Evolutionary conservation across 345 rosid genomes (phyloP), one percentile per base, ranked within the genome.

Genomic region (Ceriops zippeliana): DNA sequence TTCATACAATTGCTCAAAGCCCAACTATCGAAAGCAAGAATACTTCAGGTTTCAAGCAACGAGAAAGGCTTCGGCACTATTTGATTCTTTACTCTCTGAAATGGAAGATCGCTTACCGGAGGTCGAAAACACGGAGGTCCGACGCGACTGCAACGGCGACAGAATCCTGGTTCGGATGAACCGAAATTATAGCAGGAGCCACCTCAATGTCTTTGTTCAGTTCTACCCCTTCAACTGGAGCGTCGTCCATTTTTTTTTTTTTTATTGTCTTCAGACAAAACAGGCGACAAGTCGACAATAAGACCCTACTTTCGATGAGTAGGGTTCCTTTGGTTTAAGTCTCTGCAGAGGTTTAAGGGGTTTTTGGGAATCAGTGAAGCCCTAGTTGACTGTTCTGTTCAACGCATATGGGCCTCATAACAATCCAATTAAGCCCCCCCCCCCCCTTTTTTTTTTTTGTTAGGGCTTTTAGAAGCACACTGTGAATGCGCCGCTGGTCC

Each of bases 71-170:
- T 34, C 9, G 9, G 37, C 7, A 34, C 49, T 13, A 13, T 42
- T 42, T 13, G 49, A 42, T 42, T 42, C 49, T 15, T 13, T 13
- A 5, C 49, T 11, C 16, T 13, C 10, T 3, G 6, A 17, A n/a
- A 47, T 15, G 38, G 21, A 42, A 26, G 63, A 34, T n/a, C 49
- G 71, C 86, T 72, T 75, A 91, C 97, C 61, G 76, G 71, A 91
- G 88, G 74, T 91, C 85, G 79, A 86, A 90, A 62, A 87, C 80
- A 62, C 96, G 97, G 71, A 95, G 97, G 82, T 90, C 96, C 21
- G 90, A 82, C 4, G 96, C 97, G 62, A 90, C 89, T 17, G 97
- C 78, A 52, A 95, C 90, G 7, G 85, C 84, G 8, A 91, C 86
- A 0, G 93, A 88, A 58, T 78, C 75, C 70, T 87, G 98, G 68